Evolutionary conservation across 139 green algal genomes (phyloP).

Genomic region (Closterium sp.): DNA sequence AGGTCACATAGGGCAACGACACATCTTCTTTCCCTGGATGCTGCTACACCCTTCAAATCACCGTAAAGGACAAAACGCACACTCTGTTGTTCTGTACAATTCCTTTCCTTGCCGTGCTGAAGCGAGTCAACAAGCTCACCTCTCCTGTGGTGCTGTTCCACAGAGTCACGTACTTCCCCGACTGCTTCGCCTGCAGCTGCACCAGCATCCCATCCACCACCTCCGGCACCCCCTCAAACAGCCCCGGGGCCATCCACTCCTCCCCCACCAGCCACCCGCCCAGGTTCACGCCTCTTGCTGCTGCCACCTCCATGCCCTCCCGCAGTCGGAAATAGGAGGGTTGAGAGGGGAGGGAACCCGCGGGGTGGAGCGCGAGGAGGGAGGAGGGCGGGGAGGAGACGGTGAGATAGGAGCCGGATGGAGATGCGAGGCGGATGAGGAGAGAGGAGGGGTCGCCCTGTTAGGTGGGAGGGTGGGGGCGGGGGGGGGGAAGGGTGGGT

Average conservation of each 20-base stretch:
- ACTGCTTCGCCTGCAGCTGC: background rate
- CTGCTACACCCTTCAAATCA: no score
- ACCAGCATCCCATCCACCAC: conserved; percentile 11
- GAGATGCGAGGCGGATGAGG: background rate
- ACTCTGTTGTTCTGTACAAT: no score
- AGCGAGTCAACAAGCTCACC: no score
- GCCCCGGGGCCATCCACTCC: conserved; percentile 16
- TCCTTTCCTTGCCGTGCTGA: no score
- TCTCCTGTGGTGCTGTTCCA: background rate
- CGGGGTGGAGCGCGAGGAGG: background rate
- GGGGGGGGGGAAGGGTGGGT: background rate
- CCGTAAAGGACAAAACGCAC: no score
- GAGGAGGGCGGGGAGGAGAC: background rate
- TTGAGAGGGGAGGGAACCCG: background rate
- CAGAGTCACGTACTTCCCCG: background rate
- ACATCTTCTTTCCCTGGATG: no score
- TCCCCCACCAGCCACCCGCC: conserved; percentile 30
- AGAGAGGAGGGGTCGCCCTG: background rate
- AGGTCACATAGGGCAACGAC: no score
- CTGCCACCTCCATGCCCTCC: conserved; percentile 5
- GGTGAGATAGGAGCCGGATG: background rate
- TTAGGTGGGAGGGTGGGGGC: background rate
- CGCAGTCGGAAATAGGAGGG: background rate
- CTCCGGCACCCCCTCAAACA: conserved; percentile 31
- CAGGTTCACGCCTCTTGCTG: conserved; percentile 23